Percentiles rank a stretch among this genome's conserved stretches.
Evolutionary conservation across 2,329 filamentous ascomycete species (phyloP).

Genomic region (Alternaria viburni): DNA sequence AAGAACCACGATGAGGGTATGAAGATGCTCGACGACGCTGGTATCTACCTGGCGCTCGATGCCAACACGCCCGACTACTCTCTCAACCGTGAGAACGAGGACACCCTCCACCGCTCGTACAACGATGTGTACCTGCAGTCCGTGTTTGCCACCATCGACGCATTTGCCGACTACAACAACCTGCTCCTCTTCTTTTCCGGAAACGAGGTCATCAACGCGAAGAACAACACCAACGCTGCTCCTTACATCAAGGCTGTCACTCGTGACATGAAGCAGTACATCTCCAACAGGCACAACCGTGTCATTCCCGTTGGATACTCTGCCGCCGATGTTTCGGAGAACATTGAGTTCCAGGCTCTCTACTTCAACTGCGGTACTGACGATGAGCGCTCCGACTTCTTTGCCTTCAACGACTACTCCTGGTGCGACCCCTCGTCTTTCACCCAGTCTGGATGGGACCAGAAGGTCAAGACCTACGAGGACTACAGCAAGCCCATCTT

Average conservation of each 20-base stretch:
- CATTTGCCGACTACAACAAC: conserved; percentile 82
- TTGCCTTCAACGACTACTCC: conserved; percentile 88
- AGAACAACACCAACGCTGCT: conserved; percentile 67
- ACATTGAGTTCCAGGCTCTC: conserved; percentile 82
- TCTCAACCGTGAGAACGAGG: conserved; percentile 75
- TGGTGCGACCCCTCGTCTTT: conserved; percentile 69
- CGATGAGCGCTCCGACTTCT: conserved; percentile 85
- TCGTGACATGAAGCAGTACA: conserved; percentile 81
- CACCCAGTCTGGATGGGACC: conserved; percentile 75
- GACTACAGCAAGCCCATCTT: conserved; percentile 64
- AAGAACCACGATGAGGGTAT: conserved; percentile 84
- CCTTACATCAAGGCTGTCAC: conserved; percentile 77
- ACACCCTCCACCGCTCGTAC: conserved; percentile 68
- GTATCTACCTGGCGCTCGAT: conserved; percentile 90
- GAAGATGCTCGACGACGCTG: conserved; percentile 77
- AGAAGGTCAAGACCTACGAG: conserved; percentile 46
- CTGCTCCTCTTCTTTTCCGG: conserved; percentile 82
- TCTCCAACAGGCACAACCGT: conserved; percentile 71
- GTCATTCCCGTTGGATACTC: conserved; percentile 80
- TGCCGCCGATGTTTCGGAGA: conserved; percentile 82
- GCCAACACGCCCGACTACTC: conserved; percentile 90
- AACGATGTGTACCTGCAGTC: conserved; percentile 84
- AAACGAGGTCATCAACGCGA: conserved; percentile 77
- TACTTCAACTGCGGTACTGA: conserved; percentile 95
- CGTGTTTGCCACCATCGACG: conserved; percentile 80